Evolutionary conservation across 805 yeast genomes (phyloP), one percentile per base, ranked within the genome.

Genomic region (Pichia membranifaciens): DNA sequence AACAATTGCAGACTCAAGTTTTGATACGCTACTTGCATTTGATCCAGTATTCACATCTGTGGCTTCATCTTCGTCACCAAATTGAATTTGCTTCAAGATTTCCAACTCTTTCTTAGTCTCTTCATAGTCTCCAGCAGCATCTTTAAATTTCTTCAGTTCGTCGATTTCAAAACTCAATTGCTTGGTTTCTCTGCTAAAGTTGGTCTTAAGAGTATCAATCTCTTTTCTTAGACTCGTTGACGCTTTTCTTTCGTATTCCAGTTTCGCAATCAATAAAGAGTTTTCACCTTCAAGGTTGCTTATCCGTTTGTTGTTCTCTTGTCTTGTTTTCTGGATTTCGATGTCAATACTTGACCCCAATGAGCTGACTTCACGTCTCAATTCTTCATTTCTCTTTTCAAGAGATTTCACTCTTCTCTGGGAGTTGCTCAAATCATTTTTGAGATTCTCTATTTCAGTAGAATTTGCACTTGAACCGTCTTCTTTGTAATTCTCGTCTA

Each of bases 71-170:
- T 49, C 55, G 21, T 52, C 58, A 3, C 90, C 90, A 65, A 88
- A 84, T 57, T 86, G 87, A 34, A 88, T 82, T 52, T 82, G 81
- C 59, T 84, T 80, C 51, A 89, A 62, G 22, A 88, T 76, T 17
- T 74, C 76, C 53, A 90, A 69, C 58, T 90, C 96, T 43, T 78
- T 76, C 61, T 87, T 88, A 41, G 89, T 61, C 51, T 87, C 89
- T 44, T 85, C 89, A 63, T 90, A 89, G 60, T 89, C 96, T 2
- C 73, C 66, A 44, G 80, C 77, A 29, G 69, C 62, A 3, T 68
- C 67, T 38, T 84, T 59, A 47, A 76, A 75, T 22, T 67, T 66
- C 56, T 76, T 77, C 53, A 85, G 67, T 4, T 62, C 59, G 9
- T 68, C 69, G 22, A 78, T 62, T 59, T 84, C 91, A 15, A 64